Conservation (phyloP, 23 red algal genomes). For the Gracilaria gracilis region DNA sequence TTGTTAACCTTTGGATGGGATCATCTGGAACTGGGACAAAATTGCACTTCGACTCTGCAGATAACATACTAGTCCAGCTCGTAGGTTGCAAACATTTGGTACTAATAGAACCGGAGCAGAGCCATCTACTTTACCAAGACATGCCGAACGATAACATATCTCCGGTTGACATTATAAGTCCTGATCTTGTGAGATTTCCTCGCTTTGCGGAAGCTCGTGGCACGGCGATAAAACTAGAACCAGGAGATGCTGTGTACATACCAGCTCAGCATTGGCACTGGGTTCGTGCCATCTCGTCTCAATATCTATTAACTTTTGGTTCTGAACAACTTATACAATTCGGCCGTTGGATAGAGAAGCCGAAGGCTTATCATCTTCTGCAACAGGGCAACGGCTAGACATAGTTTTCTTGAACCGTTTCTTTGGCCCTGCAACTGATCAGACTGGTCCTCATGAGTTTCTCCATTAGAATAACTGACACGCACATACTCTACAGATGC, state of each 20-base stretch:
- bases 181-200: constrained; percentile 58
- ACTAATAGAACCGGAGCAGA: constrained; percentile 44
- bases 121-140: constrained; percentile 5
- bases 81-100: constrained; percentile 73
- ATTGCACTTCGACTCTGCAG: constrained; percentile 76
- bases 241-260: constrained; percentile 84
- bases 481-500: too few relatives aligned
- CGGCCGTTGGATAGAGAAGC: too few relatives aligned
- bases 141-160: constrained; percentile 44
- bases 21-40: constrained; percentile 63
- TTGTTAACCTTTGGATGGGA: constrained; percentile 81
- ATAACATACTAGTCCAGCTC: constrained; percentile 82
- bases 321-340: constrained; percentile 14
- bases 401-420: too few relatives aligned
- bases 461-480: too few relatives aligned
- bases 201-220: neutral
- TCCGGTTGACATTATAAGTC: constrained; percentile 53
- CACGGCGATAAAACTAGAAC: constrained; percentile 25
- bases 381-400: too few relatives aligned
- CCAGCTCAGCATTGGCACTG: constrained; percentile 85
- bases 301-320: constrained; percentile 84
- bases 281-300: constrained; percentile 69
- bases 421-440: too few relatives aligned
- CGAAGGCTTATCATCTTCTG: too few relatives aligned
- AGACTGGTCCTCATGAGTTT: too few relatives aligned